These are phyloP conservation scores for Debaryomyces udenii DNA, from an alignment of 1,139 yeast species.

Conservation along the genomic window DNA sequence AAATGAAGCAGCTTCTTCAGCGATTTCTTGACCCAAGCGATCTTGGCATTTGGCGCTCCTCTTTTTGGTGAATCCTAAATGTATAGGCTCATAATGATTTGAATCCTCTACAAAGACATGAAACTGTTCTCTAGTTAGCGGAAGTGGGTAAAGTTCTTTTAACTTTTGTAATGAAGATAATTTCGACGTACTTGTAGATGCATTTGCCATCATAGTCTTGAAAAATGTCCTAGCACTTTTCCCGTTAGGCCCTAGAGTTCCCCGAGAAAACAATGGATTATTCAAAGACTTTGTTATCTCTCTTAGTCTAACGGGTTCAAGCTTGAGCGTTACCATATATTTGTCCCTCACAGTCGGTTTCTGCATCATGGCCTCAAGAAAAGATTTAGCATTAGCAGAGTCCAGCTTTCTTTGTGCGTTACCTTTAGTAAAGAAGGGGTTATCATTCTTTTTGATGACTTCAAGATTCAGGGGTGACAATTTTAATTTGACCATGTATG, in stretches of 20 bases:
- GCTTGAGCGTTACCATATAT: conserved; percentile 4
- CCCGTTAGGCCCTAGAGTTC: conserved; percentile 12
- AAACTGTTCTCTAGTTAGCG: conserved; percentile 20
- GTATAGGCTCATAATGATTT: not conserved
- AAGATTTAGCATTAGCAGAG: conserved; percentile 9
- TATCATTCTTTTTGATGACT: conserved; percentile 31
- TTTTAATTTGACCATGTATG: conserved; percentile 29
- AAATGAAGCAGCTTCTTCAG: conserved; percentile 1
- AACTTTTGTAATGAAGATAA: conserved; percentile 27
- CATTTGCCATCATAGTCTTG: conserved; percentile 29
- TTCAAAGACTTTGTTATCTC: conserved; percentile 25
- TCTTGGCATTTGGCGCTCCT: too few relatives aligned
- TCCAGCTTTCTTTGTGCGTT: conserved; percentile 11
- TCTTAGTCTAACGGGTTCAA: conserved; percentile 44
- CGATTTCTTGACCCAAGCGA: not conserved
- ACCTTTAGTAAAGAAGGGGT: conserved; percentile 37
- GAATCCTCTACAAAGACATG: conserved; percentile 21
- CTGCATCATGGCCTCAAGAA: conserved; percentile 15
- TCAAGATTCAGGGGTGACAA: conserved; percentile 27
- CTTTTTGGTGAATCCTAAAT: not conserved
- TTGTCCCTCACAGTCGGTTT: not conserved
- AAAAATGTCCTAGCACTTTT: conserved; percentile 19
- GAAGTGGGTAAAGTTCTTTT: conserved; percentile 27
- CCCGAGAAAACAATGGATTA: conserved; percentile 15
- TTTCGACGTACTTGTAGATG: conserved; percentile 22